phyloP scores from a whole-genome alignment of 306 rosid species.

The Quillaja saponaria region DNA sequence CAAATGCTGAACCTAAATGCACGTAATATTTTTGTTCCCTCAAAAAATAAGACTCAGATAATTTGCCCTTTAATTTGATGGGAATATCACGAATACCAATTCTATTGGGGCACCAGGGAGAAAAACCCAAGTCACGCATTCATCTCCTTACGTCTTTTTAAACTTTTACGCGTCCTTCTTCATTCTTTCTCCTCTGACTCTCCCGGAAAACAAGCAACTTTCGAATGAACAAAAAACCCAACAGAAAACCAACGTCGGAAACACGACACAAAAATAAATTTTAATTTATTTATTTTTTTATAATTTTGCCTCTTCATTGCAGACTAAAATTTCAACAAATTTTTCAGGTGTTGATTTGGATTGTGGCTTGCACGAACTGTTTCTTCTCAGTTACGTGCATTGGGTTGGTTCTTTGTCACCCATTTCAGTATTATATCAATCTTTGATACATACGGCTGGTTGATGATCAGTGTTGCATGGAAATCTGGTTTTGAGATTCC shows the following conservation, averaged over 20 bases:
- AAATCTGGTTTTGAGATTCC: constrained; percentile 28
- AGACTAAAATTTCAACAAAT: constrained; percentile 4
- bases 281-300: not conserved
- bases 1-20: no score
- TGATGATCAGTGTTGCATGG: constrained; percentile 18
- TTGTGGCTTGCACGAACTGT: constrained; percentile 37
- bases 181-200: constrained; percentile 52
- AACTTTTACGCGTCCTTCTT: constrained; percentile 29
- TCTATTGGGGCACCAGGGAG: no score
- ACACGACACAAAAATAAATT: constrained; percentile 6
- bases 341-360: constrained; percentile 24
- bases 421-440: constrained; percentile 13
- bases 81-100: no score
- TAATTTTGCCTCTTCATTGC: not conserved
- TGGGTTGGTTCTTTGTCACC: constrained; percentile 21
- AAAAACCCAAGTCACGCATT: not conserved
- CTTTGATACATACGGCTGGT: constrained; percentile 1
- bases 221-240: constrained; percentile 30
- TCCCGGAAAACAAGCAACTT: constrained; percentile 35
- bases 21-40: no score
- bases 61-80: no score
- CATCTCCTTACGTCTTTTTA: constrained; percentile 52
- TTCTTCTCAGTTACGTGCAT: constrained; percentile 35
- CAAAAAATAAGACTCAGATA: no score
- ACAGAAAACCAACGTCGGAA: constrained; percentile 25